phyloP scores from a whole-genome alignment of 2,329 filamentous ascomycete genomes.

The Zymoseptoria ardabiliae region DNA sequence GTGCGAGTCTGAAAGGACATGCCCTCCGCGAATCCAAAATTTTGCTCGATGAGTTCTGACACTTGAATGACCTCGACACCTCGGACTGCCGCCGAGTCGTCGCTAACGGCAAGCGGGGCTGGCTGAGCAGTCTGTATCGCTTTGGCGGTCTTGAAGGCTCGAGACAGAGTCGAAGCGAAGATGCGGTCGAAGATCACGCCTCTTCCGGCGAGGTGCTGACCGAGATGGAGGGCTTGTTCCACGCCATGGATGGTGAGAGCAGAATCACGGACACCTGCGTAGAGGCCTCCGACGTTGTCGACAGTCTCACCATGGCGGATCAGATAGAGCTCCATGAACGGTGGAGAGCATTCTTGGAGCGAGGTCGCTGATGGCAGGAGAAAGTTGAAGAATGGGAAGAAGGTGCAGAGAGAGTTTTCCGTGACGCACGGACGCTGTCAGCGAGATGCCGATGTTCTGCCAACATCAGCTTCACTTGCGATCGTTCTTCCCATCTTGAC shows the following conservation, averaged over 20 bases:
- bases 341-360: neutral
- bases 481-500: neutral
- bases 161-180: conserved; percentile 70
- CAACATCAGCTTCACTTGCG: neutral
- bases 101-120: neutral
- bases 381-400: neutral
- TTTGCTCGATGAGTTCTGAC: conserved; percentile 58
- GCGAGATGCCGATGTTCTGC: neutral
- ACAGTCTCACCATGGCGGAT: conserved; percentile 86
- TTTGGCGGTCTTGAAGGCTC: conserved; percentile 65
- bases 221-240: conserved; percentile 68
- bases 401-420: neutral
- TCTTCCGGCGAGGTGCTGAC: conserved; percentile 55
- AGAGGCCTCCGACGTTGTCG: conserved; percentile 68
- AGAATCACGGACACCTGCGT: conserved; percentile 75
- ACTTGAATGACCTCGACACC: conserved; percentile 35
- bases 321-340: conserved; percentile 59
- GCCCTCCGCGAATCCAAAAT: conserved; percentile 67
- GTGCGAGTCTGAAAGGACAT: conserved; percentile 46
- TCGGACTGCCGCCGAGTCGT: neutral
- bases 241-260: conserved; percentile 73
- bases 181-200: conserved; percentile 56
- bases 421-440: neutral
- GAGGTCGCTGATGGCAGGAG: conserved; percentile 1
- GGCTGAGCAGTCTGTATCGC: conserved; percentile 54